phyloP scores from a whole-genome alignment of 1,139 yeast species.

The Candida sp. region DNA sequence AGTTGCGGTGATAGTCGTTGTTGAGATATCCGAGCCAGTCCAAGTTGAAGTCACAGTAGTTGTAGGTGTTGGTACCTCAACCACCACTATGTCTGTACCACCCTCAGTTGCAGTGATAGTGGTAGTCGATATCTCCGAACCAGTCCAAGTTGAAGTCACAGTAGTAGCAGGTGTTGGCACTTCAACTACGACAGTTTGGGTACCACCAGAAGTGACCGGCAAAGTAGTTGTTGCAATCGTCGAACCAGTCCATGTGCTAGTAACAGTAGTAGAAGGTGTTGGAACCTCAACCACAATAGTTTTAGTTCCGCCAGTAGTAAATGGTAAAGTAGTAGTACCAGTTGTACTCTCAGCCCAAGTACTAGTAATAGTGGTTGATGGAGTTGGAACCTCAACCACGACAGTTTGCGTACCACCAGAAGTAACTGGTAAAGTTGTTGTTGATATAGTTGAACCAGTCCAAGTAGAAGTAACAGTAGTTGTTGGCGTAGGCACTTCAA shows the following conservation, averaged over 20 bases:
- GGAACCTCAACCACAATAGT: slow-evolving; percentile 15
- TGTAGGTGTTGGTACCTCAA: slow-evolving; percentile 5
- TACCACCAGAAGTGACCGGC: not conserved
- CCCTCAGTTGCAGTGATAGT: slow-evolving; percentile 9
- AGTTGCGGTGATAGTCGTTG: slow-evolving; percentile 11
- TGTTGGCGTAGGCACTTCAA: slow-evolving; percentile 11
- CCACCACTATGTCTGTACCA: slow-evolving; percentile 12
- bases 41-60: slow-evolving; percentile 4
- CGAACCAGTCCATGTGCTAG: slow-evolving; percentile 10
- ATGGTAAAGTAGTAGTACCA: slow-evolving; percentile 4
- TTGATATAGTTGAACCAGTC: slow-evolving; percentile 5
- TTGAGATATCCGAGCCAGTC: slow-evolving; percentile 10
- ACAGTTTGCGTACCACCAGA: slow-evolving; percentile 14
- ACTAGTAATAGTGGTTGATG: slow-evolving; percentile 7
- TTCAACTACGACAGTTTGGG: slow-evolving; percentile 10
- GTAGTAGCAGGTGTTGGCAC: slow-evolving; percentile 7
- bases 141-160: slow-evolving; percentile 6
- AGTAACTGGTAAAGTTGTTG: slow-evolving; percentile 8
- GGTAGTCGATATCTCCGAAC: slow-evolving; percentile 4
- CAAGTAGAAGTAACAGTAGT: slow-evolving; percentile 8
- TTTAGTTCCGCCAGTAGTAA: slow-evolving; percentile 11
- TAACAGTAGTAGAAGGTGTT: slow-evolving; percentile 7
- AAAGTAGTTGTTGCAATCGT: slow-evolving; percentile 3
- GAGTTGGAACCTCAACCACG: slow-evolving; percentile 15
- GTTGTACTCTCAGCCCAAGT: slow-evolving; percentile 7